Evolutionary conservation across 2,329 filamentous ascomycete genomes (phyloP).

Genomic region (Ophioceras dolichostomum): DNA sequence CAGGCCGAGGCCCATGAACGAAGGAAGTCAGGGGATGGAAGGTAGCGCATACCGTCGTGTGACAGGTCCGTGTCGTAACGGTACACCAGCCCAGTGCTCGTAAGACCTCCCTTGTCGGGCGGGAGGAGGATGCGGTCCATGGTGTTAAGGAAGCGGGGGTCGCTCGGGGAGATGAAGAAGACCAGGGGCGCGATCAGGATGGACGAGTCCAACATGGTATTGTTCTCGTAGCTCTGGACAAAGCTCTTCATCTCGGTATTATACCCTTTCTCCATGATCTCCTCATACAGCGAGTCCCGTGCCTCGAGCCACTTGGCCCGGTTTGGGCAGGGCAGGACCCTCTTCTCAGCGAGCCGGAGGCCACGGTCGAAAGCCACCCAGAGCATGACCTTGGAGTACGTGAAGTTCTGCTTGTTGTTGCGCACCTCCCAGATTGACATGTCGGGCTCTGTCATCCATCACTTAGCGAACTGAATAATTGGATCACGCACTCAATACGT

Average conservation of each 20-base stretch:
- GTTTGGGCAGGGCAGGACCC: constrained; percentile 64
- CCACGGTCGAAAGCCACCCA: constrained; percentile 74
- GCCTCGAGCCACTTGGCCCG: constrained; percentile 52
- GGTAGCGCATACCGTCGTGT: constrained; percentile 46
- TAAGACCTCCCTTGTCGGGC: constrained; percentile 64
- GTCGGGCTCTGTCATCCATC: constrained; percentile 52
- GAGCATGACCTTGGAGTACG: constrained; percentile 73
- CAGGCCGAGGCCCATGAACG: neutral
- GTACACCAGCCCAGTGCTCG: constrained; percentile 63
- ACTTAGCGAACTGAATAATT: no score
- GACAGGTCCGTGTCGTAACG: constrained; percentile 58
- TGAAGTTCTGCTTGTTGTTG: constrained; percentile 63
- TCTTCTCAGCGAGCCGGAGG: constrained; percentile 60
- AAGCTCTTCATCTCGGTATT: constrained; percentile 59
- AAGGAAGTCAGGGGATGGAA: neutral
- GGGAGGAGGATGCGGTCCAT: constrained; percentile 59
- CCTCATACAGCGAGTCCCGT: constrained; percentile 58
- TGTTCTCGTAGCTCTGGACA: constrained; percentile 64
- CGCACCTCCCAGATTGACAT: constrained; percentile 81
- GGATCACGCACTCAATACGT: no score
- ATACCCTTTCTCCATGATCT: constrained; percentile 68
- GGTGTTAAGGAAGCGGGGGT: constrained; percentile 62
- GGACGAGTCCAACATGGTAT: constrained; percentile 58
- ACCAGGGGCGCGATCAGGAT: constrained; percentile 67
- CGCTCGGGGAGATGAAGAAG: constrained; percentile 68